Conservation (phyloP, 495 filamentous ascomycete genomes). For the Tuber calosporum region DNA sequence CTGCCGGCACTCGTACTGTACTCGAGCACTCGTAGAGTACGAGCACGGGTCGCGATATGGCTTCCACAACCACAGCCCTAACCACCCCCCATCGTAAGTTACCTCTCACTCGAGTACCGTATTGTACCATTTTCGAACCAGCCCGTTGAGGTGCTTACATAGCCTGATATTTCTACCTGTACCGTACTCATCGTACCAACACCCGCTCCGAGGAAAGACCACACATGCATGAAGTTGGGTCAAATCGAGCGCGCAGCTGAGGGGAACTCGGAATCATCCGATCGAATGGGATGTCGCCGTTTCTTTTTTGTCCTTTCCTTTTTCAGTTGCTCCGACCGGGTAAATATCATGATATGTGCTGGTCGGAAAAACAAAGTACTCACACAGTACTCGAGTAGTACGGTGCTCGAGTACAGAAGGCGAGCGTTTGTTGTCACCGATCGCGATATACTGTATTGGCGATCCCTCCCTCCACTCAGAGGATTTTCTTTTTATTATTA, state of each 20-base stretch:
- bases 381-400: too few relatives aligned
- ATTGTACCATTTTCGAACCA: not conserved
- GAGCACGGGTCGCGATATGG: not conserved
- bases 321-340: not conserved
- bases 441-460: not conserved
- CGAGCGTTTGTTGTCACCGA: not conserved
- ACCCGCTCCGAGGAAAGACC: not conserved
- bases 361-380: constrained; percentile 1
- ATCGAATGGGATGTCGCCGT: not conserved
- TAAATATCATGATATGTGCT: not conserved
- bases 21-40: too few relatives aligned
- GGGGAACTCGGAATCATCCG: not conserved
- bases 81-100: not conserved
- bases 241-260: not conserved
- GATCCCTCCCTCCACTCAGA: not conserved
- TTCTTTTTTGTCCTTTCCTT: not conserved
- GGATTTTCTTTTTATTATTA: not conserved
- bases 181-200: too few relatives aligned
- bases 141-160: not conserved
- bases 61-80: not conserved
- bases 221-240: not conserved
- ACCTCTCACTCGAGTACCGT: too few relatives aligned
- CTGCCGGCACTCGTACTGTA: too few relatives aligned
- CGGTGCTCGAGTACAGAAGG: not conserved
- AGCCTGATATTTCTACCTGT: not conserved